Base-by-base conservation (phyloP, 2,329 filamentous ascomycete genomes). In the Leptographium wingfieldii region DNA sequence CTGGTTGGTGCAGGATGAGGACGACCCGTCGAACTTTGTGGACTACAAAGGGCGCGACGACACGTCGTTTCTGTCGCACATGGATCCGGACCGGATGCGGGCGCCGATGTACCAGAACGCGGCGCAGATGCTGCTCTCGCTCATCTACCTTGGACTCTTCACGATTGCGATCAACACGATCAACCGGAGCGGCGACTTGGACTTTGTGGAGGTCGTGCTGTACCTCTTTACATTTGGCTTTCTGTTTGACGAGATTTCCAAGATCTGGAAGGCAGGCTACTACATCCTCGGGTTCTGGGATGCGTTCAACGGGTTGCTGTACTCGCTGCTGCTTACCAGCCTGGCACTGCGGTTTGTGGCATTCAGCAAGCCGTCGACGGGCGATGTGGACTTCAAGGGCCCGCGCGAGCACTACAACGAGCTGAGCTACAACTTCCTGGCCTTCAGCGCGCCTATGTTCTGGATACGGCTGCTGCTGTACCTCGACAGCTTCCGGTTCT, bases 231-330 rank as follows among this genome's bases (percentile, higher is more conserved):
- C 94, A 0, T 71, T 92, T 5, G 92, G 90, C 27, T 99, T 95
- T 71, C 81, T 96, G 38, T 91, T 85, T 67, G 92, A 99, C 69
- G 94, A 97, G 69, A 65, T 86, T 0, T 76, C 85, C 69, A 99
- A 99, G 72, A 82, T 96, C 66, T 96, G 90, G 83, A 99, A 99
- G 71, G 88, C 96, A 16, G 94, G 94, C 11, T 83, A 88, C 63
- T 88, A 87, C 67, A 97, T 97, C 68, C 79, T 99, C 59, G 87
- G 90, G 25, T 99, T 99, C 72, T 97, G 94, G 94, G 96, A 96
- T 68, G 88, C 88, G 29, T 96, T 99, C 77, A 99, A 99, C 72
- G 81, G 82, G 31, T 79, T 86, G 0, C 79, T 99, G 0, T 99
- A 99, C 72, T 73, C 81, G 0, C 77, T 97, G 1, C 77, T 99